These are phyloP conservation scores for Venturia nashicola DNA, from an alignment of 2,329 filamentous ascomycete species.

Conservation along the genomic window DNA sequence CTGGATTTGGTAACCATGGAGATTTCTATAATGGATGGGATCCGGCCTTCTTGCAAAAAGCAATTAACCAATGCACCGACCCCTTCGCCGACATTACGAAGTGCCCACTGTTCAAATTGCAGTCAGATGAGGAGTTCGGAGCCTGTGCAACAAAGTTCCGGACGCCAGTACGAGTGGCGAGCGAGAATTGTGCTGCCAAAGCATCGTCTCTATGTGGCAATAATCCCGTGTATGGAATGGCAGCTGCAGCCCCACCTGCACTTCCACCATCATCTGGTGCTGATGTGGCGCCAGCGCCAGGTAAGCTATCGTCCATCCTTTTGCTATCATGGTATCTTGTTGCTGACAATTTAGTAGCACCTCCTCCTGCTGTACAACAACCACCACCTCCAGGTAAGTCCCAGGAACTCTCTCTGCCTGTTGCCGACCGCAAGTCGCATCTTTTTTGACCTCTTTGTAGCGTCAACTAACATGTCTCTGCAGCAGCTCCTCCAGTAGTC, in stretches of 20 bases:
- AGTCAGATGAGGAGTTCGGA: not conserved
- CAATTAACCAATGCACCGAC: conserved; percentile 38
- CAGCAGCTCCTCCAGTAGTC: not conserved
- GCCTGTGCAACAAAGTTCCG: not conserved
- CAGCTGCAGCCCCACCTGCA: not conserved
- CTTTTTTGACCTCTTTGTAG: not conserved
- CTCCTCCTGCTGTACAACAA: not conserved
- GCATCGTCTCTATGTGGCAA: not conserved
- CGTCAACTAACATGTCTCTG: not conserved
- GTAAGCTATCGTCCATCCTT: not conserved
- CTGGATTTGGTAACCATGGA: conserved; percentile 59
- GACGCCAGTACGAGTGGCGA: not conserved
- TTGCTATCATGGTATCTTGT: not conserved
- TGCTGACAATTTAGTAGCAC: not conserved
- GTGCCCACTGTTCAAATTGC: not conserved
- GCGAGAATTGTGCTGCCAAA: not conserved
- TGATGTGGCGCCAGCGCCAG: not conserved
- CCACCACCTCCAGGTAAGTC: no score
- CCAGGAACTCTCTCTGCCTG: no score
- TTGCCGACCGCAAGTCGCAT: not conserved
- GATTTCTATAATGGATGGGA: conserved; percentile 79
- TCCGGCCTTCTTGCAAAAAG: conserved; percentile 51
- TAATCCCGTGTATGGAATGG: not conserved
- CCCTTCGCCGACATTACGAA: not conserved
- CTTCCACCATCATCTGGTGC: not conserved